A percentile compares a stretch with the other conserved stretches of the same genome.
Conservation (phyloP, 345 rosid genomes). For the Mercurialis annua region DNA sequence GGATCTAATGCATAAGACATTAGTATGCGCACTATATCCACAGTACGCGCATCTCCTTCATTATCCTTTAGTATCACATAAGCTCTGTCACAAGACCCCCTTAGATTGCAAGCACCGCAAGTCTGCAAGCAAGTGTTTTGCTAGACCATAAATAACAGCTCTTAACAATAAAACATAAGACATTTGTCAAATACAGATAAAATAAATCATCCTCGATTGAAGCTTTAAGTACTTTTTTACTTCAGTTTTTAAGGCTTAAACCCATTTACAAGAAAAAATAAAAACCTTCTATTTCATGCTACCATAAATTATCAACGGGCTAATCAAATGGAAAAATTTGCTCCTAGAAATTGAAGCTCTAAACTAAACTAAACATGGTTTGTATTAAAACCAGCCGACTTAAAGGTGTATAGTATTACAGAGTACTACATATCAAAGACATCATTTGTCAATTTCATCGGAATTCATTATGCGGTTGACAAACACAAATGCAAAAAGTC, state of each 20-base stretch:
- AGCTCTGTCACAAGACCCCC: conserved; percentile 90
- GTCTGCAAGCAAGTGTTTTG: conserved; percentile 42
- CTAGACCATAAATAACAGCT: conserved; percentile 4
- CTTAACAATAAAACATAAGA: neutral
- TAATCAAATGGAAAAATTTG: neutral
- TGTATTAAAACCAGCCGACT: too few relatives aligned
- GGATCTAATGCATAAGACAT: conserved; percentile 73
- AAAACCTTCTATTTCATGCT: neutral
- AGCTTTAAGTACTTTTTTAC: neutral
- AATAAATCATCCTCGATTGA: neutral
- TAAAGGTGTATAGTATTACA: neutral
- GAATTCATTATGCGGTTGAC: neutral
- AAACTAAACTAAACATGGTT: neutral
- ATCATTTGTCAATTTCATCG: neutral
- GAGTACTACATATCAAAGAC: neutral
- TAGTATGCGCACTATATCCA: conserved; percentile 74
- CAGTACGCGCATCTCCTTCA: conserved; percentile 74
- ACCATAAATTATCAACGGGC: neutral
- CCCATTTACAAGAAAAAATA: neutral
- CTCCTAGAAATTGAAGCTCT: neutral
- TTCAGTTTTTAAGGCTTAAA: neutral
- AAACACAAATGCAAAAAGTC: neutral
- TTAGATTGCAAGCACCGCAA: conserved; percentile 75
- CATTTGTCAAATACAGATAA: neutral
- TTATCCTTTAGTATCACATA: conserved; percentile 60